phyloP scores from a whole-genome alignment of 768 basidiomycete species.

The Candolleomyces eurysporus region DNA sequence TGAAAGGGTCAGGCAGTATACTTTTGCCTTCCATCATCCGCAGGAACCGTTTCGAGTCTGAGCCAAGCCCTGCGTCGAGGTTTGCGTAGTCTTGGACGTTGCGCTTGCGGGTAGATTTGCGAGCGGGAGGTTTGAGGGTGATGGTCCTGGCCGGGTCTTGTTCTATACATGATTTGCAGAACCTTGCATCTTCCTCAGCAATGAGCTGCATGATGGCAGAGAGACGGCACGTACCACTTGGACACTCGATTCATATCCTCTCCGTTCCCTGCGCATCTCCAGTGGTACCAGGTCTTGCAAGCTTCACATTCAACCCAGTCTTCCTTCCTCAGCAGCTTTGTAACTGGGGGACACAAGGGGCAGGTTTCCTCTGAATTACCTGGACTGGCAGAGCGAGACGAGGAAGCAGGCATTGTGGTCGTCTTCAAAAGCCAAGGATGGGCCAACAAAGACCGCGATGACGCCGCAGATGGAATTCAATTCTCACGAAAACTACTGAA shows the following conservation, averaged over 20 bases:
- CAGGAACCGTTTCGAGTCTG: conserved; percentile 66
- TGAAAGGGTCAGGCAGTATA: conserved; percentile 63
- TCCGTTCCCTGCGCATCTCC: conserved; percentile 72
- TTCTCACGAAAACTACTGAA: too few relatives aligned
- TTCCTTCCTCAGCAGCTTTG: conserved; percentile 41
- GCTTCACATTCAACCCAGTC: conserved; percentile 83
- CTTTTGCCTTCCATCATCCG: conserved; percentile 66
- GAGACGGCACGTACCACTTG: conserved; percentile 64
- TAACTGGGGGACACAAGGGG: conserved; percentile 11
- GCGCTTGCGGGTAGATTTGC: conserved; percentile 79
- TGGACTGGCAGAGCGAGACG: background rate
- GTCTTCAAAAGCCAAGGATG: background rate
- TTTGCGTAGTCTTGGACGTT: conserved; percentile 78
- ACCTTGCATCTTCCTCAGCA: conserved; percentile 44
- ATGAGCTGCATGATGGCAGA: conserved; percentile 2
- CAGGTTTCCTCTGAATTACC: conserved; percentile 10
- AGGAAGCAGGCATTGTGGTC: background rate
- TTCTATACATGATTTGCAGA: conserved; percentile 61
- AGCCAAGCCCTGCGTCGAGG: conserved; percentile 61
- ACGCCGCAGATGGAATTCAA: too few relatives aligned
- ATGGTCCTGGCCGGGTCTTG: conserved; percentile 61
- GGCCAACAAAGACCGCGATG: background rate
- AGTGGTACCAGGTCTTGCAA: conserved; percentile 83
- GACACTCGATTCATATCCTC: conserved; percentile 66
- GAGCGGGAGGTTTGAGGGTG: conserved; percentile 73